Conservation (phyloP, 2,329 filamentous ascomycete genomes). For the Monosporascus cannonballus region DNA sequence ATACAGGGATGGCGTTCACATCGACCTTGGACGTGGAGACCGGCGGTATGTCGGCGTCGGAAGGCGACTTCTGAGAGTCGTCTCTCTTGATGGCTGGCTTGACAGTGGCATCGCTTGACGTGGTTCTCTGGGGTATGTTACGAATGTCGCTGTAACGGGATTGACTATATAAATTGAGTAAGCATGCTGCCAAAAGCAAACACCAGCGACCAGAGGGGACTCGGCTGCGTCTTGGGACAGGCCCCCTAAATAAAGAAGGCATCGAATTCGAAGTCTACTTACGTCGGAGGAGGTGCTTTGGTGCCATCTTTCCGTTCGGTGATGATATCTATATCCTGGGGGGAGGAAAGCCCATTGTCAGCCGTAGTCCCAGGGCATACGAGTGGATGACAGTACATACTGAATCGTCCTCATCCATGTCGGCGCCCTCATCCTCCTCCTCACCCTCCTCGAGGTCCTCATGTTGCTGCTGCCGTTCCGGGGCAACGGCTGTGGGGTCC, state of each 20-base stretch:
- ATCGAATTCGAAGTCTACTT: conserved; percentile 21
- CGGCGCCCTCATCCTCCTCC: conserved; percentile 55
- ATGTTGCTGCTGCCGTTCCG: conserved; percentile 30
- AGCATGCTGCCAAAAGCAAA: neutral
- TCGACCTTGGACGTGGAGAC: conserved; percentile 78
- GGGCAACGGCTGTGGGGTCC: conserved; percentile 20
- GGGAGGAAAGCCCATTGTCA: neutral
- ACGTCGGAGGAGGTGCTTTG: conserved; percentile 54
- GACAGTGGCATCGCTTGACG: conserved; percentile 42
- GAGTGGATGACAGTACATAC: conserved; percentile 23
- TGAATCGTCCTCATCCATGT: conserved; percentile 56
- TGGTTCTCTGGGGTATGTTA: conserved; percentile 56
- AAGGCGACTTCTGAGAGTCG: conserved; percentile 25
- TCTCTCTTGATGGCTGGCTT: conserved; percentile 45
- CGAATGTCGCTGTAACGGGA: conserved; percentile 59
- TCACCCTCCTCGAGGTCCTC: conserved; percentile 59
- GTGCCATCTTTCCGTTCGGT: conserved; percentile 61
- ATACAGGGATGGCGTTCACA: conserved; percentile 74
- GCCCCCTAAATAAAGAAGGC: neutral
- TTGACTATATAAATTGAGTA: conserved; percentile 36
- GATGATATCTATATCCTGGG: conserved; percentile 61
- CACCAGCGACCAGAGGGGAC: too few species aligned
- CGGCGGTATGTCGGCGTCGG: conserved; percentile 40
- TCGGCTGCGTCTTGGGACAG: neutral
- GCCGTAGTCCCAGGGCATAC: neutral